These are phyloP conservation scores for Hyparrhenia diplandra DNA, from an alignment of 176 grass and related monocot genomes.

Conservation along the genomic window DNA sequence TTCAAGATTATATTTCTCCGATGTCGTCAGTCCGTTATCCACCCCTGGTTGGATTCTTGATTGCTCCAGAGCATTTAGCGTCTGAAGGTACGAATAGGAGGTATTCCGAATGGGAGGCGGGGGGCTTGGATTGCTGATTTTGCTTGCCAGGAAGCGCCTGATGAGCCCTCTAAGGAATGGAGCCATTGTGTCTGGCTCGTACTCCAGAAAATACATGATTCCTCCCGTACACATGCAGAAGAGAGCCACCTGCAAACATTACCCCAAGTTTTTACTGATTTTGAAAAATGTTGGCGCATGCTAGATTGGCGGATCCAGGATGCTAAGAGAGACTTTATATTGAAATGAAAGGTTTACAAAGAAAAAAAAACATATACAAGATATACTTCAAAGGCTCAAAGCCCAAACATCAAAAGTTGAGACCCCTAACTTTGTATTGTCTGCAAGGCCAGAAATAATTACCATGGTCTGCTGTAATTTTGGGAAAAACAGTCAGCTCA, in stretches of 20 bases:
- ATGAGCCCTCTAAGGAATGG: constrained; percentile 93
- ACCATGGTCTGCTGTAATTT: background rate
- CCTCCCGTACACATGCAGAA: constrained; percentile 98
- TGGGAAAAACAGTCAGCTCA: background rate
- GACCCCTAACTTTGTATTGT: background rate
- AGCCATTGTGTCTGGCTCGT: constrained; percentile 96
- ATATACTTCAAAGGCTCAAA: background rate
- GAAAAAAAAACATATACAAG: background rate
- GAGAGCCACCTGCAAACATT: constrained; percentile 73
- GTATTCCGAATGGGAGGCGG: constrained; percentile 50
- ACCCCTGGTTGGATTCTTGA: constrained; percentile 24
- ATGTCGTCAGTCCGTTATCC: constrained; percentile 28
- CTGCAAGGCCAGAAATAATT: background rate
- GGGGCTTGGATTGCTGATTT: constrained; percentile 75
- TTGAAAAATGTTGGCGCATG: background rate
- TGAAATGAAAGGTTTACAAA: background rate
- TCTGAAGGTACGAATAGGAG: constrained; percentile 63
- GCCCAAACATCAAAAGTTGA: background rate
- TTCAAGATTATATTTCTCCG: constrained; percentile 81
- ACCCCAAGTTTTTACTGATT: background rate
- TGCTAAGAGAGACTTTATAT: background rate
- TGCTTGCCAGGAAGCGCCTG: constrained; percentile 86
- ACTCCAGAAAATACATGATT: constrained; percentile 96
- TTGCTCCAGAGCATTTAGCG: constrained; percentile 46
- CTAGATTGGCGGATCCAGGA: background rate